Conservation (phyloP, 352 stramenopile species). For the Pythium pyrilobum region DNA sequence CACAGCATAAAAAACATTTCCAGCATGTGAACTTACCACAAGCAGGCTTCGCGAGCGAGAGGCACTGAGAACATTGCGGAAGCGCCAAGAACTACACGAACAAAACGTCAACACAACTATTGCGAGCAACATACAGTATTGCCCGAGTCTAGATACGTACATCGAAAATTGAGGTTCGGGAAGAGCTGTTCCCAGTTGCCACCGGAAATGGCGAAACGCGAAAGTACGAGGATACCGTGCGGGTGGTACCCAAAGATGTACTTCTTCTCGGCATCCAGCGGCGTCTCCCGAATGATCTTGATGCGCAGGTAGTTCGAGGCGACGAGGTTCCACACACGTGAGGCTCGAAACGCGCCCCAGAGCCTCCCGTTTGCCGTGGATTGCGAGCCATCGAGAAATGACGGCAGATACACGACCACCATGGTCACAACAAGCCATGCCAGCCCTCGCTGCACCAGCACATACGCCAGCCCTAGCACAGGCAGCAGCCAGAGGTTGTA, state of each 20-base stretch:
- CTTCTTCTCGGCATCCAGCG: constrained; percentile 46
- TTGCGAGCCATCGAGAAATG: constrained; percentile 48
- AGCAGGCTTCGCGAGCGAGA: constrained; percentile 46
- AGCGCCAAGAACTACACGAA: constrained; percentile 36
- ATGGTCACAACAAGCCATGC: constrained; percentile 35
- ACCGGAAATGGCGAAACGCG: constrained; percentile 51
- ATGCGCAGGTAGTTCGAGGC: constrained; percentile 43
- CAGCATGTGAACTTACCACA: constrained; percentile 46
- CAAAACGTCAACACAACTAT: not conserved
- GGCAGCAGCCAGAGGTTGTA: constrained; percentile 64
- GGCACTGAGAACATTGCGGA: constrained; percentile 68
- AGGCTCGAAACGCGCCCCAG: constrained; percentile 39
- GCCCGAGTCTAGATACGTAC: constrained; percentile 15
- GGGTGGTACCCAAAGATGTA: constrained; percentile 71
- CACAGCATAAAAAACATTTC: no score
- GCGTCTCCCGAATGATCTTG: constrained; percentile 57
- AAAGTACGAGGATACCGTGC: constrained; percentile 69
- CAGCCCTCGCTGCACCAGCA: constrained; percentile 25
- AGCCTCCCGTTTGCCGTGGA: constrained; percentile 39
- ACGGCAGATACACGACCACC: constrained; percentile 50
- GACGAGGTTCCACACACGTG: constrained; percentile 38
- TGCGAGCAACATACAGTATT: not conserved
- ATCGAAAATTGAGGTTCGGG: constrained; percentile 38
- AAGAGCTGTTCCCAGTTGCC: constrained; percentile 69
- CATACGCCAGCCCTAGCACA: constrained; percentile 10